These are phyloP conservation scores for Recurvomyces mirabilis DNA, from an alignment of 495 filamentous ascomycete species.

Conservation along the genomic window DNA sequence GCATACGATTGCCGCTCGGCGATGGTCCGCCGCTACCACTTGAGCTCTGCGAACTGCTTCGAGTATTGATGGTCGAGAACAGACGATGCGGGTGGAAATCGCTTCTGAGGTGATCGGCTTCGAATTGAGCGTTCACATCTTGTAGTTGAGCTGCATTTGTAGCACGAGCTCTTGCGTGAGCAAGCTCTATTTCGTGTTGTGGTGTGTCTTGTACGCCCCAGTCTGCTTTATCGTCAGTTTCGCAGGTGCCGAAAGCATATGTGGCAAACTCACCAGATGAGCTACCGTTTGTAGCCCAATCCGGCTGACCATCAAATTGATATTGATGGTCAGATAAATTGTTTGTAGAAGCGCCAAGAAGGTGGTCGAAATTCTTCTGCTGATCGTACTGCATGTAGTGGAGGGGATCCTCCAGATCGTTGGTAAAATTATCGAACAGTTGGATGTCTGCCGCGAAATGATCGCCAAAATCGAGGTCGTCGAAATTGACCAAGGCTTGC, in stretches of 20 bases:
- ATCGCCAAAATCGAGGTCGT: not conserved
- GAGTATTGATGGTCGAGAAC: no score
- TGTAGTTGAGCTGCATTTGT: no score
- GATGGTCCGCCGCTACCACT: not conserved
- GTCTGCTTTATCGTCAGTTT: no score
- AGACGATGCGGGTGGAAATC: no score
- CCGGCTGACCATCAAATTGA: not conserved
- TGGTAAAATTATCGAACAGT: slow-evolving; percentile 15
- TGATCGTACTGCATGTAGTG: no score
- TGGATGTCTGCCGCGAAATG: slow-evolving; percentile 6
- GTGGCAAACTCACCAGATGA: no score
- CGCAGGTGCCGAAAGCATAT: no score
- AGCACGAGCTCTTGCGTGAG: no score
- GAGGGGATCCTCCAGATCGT: slow-evolving; percentile 3
- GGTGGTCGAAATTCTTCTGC: not conserved
- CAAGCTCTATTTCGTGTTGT: no score
- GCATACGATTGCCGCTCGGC: slow-evolving; percentile 1
- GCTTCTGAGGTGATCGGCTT: no score
- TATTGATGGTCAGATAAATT: not conserved
- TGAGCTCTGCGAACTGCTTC: not conserved
- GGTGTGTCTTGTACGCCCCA: no score
- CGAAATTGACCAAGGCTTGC: not conserved
- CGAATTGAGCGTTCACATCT: not conserved
- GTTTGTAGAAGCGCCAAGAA: not conserved
- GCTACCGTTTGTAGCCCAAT: no score